Evolutionary conservation across 1,139 yeast species (phyloP), one percentile per base, ranked within the genome.

Genomic region (Saccharomyces pastorianus): DNA sequence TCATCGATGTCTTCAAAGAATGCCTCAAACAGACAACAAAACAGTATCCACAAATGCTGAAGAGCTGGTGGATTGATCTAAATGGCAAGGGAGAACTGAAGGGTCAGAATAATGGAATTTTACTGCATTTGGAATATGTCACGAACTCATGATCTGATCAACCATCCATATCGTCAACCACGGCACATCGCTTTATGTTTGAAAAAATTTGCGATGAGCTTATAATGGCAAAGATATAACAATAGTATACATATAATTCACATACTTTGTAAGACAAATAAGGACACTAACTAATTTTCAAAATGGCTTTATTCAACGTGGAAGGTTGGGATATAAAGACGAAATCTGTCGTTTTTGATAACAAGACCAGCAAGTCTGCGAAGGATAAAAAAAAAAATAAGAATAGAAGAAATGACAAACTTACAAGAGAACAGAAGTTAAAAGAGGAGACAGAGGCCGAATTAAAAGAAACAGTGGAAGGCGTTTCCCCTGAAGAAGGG

Each of bases 261-360:
- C 9, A 23, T 41, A 44, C 9, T 14, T 34, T 25, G 7, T 49
- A 28, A 48, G 11, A 14, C n/a, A 14, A 17, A 49, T 28, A 27
- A 53, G 25, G 7, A 31, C 47, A 46, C 11, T 41, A 14, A 14
- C 27, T 8, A 25, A 44, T 26, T 47, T 13, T 13, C 6, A 20
- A 28, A 4, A 86, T 85, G 93, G 81, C 87, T 31, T 76, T 88
- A 61, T 88, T 88, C 66, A 79, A 85, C 67, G 90, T 86, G 14
- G 87, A 83, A 49, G 96, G 95, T 20, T 88, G 96, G 96, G 78
- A 84, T 58, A 70, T 88, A 57, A 81, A 84, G 60, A 72, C 76
- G 56, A 73, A 76, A 48, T 75, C 77, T 59, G 78, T 85, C 17
- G 82, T 77, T 1, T 67, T 74, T 46, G 82, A 80, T 17, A 75